A percentile compares a stretch with the other conserved stretches of the same genome.
phyloP scores from a whole-genome alignment of 768 basidiomycete species.

The Dendrothele bispora region DNA sequence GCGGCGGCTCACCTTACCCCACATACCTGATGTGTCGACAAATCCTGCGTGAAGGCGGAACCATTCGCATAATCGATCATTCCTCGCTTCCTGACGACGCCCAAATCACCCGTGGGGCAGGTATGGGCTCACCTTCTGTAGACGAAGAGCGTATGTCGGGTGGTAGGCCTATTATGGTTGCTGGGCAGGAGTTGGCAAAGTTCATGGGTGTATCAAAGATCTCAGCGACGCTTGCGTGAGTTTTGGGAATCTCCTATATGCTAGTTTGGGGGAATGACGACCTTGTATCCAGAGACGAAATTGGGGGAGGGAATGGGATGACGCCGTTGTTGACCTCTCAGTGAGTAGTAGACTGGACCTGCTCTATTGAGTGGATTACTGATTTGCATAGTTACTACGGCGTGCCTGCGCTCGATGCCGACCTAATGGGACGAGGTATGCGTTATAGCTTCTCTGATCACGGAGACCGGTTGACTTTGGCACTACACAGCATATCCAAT shows the following conservation, averaged over 20 bases:
- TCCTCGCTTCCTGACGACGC: constrained; percentile 42
- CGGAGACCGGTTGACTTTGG: constrained; percentile 8
- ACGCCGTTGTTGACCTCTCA: constrained; percentile 4
- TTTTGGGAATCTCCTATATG: constrained; percentile 21
- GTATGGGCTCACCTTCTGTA: constrained; percentile 41
- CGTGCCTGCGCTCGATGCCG: constrained; percentile 42
- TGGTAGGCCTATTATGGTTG: constrained; percentile 21
- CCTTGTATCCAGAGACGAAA: constrained; percentile 24
- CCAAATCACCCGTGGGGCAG: constrained; percentile 28
- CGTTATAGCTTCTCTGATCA: constrained; percentile 26
- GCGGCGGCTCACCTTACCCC: constrained; percentile 60
- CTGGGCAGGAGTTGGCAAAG: constrained; percentile 26
- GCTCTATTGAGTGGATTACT: not conserved
- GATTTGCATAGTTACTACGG: constrained; percentile 30
- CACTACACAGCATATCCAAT: constrained; percentile 31
- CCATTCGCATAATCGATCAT: constrained; percentile 46
- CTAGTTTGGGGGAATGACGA: not conserved
- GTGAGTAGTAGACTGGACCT: constrained; percentile 11
- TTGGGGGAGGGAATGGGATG: not conserved
- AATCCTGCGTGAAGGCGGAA: constrained; percentile 48
- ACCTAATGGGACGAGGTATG: constrained; percentile 46
- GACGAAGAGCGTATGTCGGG: constrained; percentile 25
- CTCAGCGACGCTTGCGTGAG: constrained; percentile 30
- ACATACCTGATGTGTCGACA: constrained; percentile 51
- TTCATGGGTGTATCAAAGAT: constrained; percentile 27